phyloP scores from a whole-genome alignment of 2,329 filamentous ascomycete species.

The Aspergillus tanneri region DNA sequence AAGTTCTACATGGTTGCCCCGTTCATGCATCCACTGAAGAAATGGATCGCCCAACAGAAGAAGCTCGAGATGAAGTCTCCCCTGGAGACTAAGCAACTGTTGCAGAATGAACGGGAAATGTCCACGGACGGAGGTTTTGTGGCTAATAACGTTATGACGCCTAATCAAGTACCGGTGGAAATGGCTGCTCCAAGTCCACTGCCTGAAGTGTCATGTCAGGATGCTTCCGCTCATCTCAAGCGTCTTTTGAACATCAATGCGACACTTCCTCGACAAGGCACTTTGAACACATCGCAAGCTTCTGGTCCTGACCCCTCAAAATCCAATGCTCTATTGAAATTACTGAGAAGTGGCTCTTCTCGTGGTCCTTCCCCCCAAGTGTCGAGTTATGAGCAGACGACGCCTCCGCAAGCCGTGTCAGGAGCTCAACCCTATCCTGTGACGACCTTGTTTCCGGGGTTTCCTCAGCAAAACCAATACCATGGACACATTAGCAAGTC shows the following conservation, averaged over 20 bases:
- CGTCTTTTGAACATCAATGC: constrained; percentile 44
- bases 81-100: constrained; percentile 43
- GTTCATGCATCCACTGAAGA: constrained; percentile 80
- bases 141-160: constrained; percentile 20
- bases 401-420: constrained; percentile 55
- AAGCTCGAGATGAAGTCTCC: constrained; percentile 62
- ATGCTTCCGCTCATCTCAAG: constrained; percentile 55
- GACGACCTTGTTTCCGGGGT: constrained; percentile 44
- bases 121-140: constrained; percentile 59
- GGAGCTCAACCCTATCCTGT: constrained; percentile 54
- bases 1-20: constrained; percentile 99
- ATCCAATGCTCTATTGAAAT: constrained; percentile 55
- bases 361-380: constrained; percentile 28
- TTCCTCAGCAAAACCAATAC: constrained; percentile 34
- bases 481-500: constrained; percentile 14
- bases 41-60: constrained; percentile 85
- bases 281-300: constrained; percentile 18
- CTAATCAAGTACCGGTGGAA: constrained; percentile 21
- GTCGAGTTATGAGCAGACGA: constrained; percentile 48
- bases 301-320: constrained; percentile 39
- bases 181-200: constrained; percentile 38
- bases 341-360: constrained; percentile 49
- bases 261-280: constrained; percentile 13
- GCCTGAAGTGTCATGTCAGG: constrained; percentile 41
- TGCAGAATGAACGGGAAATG: constrained; percentile 49